phyloP scores from a whole-genome alignment of 331 rosid species.

The Rosa hybrid region DNA sequence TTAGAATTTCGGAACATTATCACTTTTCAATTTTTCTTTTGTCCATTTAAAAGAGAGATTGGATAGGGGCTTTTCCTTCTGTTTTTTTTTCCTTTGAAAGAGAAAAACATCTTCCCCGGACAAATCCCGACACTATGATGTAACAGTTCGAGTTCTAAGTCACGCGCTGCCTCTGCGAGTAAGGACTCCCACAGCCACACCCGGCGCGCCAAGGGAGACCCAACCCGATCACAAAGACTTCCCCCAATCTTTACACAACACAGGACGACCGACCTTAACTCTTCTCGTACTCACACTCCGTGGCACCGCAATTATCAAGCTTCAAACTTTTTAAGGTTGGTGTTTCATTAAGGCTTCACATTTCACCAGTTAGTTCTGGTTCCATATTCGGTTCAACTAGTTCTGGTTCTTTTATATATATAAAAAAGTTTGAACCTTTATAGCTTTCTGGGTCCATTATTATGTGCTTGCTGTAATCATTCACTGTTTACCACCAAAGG shows the following conservation, averaged over 20 bases:
- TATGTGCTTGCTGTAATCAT: background rate
- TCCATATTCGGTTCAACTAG: slow-evolving; percentile 6
- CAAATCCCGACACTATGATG: too few species aligned
- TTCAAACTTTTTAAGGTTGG: background rate
- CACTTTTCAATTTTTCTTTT: too few species aligned
- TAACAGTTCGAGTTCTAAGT: too few species aligned
- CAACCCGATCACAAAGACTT: slow-evolving; percentile 4
- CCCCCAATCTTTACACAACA: background rate
- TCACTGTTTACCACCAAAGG: background rate
- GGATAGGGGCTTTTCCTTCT: too few species aligned
- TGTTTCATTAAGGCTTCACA: background rate
- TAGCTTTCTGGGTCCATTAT: background rate
- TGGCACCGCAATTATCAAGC: background rate
- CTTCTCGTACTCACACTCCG: background rate
- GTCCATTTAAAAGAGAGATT: too few species aligned
- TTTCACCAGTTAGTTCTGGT: background rate
- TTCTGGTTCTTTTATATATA: background rate
- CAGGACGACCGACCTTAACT: background rate
- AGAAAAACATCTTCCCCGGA: too few species aligned
- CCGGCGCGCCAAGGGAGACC: slow-evolving; percentile 1
- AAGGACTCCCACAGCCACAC: background rate
- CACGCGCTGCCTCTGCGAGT: slow-evolving; percentile 10
- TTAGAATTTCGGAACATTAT: too few species aligned
- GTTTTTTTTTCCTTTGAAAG: too few species aligned
- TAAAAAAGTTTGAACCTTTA: background rate